Conservation (phyloP, 2,329 filamentous ascomycete genomes). For the Paraconiothyrium sp. region DNA sequence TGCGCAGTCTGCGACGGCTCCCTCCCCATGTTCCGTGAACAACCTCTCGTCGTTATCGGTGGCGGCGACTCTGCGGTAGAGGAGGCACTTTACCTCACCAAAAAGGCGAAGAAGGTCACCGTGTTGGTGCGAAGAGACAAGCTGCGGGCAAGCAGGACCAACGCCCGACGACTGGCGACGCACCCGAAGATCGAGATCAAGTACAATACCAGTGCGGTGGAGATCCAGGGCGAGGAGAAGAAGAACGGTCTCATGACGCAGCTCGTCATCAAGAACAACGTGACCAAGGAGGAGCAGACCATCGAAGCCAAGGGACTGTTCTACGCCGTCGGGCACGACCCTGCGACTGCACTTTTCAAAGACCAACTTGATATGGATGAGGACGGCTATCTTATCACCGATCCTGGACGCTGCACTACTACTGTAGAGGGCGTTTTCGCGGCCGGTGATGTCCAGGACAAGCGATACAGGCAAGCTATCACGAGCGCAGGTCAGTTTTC, state of each 20-base stretch:
- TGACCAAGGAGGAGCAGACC: constrained; percentile 80
- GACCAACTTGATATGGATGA: constrained; percentile 86
- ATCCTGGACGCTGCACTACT: constrained; percentile 87
- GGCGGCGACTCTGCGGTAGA: constrained; percentile 97
- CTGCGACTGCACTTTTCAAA: constrained; percentile 89
- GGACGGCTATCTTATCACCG: constrained; percentile 90
- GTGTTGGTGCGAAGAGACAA: constrained; percentile 90
- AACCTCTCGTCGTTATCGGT: constrained; percentile 93
- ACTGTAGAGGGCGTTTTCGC: constrained; percentile 93
- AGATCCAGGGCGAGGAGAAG: constrained; percentile 85
- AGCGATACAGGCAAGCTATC: constrained; percentile 96
- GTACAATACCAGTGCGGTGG: constrained; percentile 82
- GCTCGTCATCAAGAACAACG: constrained; percentile 81
- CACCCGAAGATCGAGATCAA: constrained; percentile 91
- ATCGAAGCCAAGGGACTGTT: constrained; percentile 92
- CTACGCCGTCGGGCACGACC: constrained; percentile 97
- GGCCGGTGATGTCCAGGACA: constrained; percentile 97
- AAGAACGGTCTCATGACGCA: constrained; percentile 83
- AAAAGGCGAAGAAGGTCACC: constrained; percentile 94
- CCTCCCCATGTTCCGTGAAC: constrained; percentile 96
- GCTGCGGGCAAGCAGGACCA: constrained; percentile 88
- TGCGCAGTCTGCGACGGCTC: constrained; percentile 98
- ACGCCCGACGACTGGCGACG: constrained; percentile 82
- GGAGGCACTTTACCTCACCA: constrained; percentile 96
- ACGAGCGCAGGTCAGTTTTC: constrained; percentile 85